Conservation (phyloP, 78 protist genomes). For the slime mould (Dictyostelium discoideum) region DNA sequence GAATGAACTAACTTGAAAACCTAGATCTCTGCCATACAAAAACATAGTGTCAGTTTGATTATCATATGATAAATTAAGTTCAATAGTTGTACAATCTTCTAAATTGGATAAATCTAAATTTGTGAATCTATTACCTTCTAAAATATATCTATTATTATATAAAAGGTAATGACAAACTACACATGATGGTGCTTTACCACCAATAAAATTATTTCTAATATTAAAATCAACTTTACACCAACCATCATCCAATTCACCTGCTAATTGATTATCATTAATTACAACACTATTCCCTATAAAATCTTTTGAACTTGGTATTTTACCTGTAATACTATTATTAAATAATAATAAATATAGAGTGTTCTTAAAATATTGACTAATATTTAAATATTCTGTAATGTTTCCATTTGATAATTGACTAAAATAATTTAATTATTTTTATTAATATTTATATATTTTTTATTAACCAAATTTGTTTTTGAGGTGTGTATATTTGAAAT, state of each 20-base stretch:
- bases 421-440: too few species aligned
- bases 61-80: not conserved
- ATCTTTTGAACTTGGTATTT: too few species aligned
- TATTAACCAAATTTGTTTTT: too few species aligned
- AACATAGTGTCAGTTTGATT: not conserved
- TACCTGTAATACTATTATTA: too few species aligned
- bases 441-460: too few species aligned
- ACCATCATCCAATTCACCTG: not conserved
- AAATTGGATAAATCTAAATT: not conserved
- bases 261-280: not conserved
- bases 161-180: not conserved
- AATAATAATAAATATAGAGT: too few species aligned
- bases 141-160: not conserved
- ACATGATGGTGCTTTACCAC: not conserved
- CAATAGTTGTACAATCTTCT: not conserved
- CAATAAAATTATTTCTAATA: not conserved
- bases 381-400: too few species aligned
- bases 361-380: too few species aligned
- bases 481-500: too few species aligned
- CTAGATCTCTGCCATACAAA: not conserved
- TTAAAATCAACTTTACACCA: not conserved
- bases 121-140: not conserved
- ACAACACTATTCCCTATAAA: too few species aligned
- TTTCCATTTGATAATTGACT: too few species aligned
- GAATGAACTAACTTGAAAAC: not conserved